Evolutionary conservation across 2,329 filamentous ascomycete species (phyloP).

Genomic region (Colletotrichum filicis): DNA sequence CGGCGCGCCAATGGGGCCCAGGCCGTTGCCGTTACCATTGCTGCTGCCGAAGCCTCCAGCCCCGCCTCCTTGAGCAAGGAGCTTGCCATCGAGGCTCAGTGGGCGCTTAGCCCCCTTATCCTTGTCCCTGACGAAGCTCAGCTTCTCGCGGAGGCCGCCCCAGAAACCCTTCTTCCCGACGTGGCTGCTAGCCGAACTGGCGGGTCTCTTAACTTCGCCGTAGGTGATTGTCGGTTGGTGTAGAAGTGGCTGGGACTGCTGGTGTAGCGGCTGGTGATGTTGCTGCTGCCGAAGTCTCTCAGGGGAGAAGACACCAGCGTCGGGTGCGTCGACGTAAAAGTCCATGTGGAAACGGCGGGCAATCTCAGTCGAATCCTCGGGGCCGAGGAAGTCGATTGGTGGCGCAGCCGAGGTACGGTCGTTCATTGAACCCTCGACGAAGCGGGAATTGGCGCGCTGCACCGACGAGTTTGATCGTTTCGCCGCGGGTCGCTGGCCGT

Average conservation of each 20-base stretch:
- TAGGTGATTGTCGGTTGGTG: constrained; percentile 28
- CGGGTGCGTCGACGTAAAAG: constrained; percentile 36
- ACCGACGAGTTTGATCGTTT: constrained; percentile 28
- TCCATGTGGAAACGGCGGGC: constrained; percentile 39
- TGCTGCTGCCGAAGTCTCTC: constrained; percentile 30
- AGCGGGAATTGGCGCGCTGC: constrained; percentile 48
- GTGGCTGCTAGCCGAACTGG: constrained; percentile 33
- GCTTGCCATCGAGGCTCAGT: constrained; percentile 36
- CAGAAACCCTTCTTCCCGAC: constrained; percentile 43
- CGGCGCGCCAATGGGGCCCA: background rate
- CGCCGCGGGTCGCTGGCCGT: constrained; percentile 20
- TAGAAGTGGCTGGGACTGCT: constrained; percentile 19
- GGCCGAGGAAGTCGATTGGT: constrained; percentile 72
- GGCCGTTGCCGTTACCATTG: background rate
- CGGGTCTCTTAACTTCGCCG: constrained; percentile 31
- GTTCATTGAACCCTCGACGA: constrained; percentile 89
- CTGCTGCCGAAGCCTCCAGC: constrained; percentile 13
- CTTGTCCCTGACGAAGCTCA: constrained; percentile 38
- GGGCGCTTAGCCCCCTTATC: constrained; percentile 36
- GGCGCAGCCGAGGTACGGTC: constrained; percentile 80
- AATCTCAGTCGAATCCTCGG: constrained; percentile 43
- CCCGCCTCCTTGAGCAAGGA: constrained; percentile 23
- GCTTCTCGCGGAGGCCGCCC: constrained; percentile 42
- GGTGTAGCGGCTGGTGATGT: constrained; percentile 22
- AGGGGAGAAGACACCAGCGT: constrained; percentile 32